phyloP scores from a whole-genome alignment of 2,329 filamentous ascomycete genomes.

The Cladosporium halotolerans region DNA sequence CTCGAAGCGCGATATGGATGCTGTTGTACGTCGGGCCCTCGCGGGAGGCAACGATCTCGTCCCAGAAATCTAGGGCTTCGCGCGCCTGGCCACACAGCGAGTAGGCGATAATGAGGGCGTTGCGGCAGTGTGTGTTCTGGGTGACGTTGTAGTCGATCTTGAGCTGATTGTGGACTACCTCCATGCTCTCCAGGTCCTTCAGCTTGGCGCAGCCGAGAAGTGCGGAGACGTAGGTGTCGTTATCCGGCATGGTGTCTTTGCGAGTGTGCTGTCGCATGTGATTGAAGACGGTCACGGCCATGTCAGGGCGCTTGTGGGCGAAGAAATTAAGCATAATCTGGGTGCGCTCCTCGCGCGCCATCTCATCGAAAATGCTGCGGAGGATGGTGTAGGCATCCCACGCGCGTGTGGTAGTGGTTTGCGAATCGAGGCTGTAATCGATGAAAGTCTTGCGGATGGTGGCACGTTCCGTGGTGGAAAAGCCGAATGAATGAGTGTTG shows the following conservation, averaged over 20 bases:
- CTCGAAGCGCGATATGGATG: slow-evolving; percentile 72
- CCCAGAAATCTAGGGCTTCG: slow-evolving; percentile 72
- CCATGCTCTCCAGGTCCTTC: slow-evolving; percentile 52
- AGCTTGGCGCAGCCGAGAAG: slow-evolving; percentile 60
- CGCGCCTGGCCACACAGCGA: slow-evolving; percentile 59
- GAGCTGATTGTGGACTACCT: slow-evolving; percentile 82
- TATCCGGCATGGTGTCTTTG: slow-evolving; percentile 56
- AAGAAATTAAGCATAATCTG: slow-evolving; percentile 81
- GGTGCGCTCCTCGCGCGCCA: slow-evolving; percentile 58
- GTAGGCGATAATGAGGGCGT: slow-evolving; percentile 83
- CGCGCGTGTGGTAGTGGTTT: slow-evolving; percentile 58
- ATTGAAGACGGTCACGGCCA: slow-evolving; percentile 79
- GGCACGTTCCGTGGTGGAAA: slow-evolving; percentile 62
- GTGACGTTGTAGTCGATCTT: slow-evolving; percentile 84
- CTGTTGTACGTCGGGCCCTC: slow-evolving; percentile 82
- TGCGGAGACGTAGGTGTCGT: slow-evolving; percentile 69
- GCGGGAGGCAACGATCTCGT: slow-evolving; percentile 70
- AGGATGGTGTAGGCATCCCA: slow-evolving; percentile 59
- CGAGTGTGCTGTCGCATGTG: slow-evolving; percentile 82
- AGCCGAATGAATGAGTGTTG: slow-evolving; percentile 65
- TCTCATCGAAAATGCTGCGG: slow-evolving; percentile 54
- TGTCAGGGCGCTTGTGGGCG: slow-evolving; percentile 67
- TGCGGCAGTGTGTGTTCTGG: slow-evolving; percentile 68
- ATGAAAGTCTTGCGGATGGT: slow-evolving; percentile 61
- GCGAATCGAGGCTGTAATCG: slow-evolving; percentile 58